Base-by-base conservation (phyloP, 1,284 basidiomycete genomes). In the Sporisorium iseilematis-ciliati region DNA sequence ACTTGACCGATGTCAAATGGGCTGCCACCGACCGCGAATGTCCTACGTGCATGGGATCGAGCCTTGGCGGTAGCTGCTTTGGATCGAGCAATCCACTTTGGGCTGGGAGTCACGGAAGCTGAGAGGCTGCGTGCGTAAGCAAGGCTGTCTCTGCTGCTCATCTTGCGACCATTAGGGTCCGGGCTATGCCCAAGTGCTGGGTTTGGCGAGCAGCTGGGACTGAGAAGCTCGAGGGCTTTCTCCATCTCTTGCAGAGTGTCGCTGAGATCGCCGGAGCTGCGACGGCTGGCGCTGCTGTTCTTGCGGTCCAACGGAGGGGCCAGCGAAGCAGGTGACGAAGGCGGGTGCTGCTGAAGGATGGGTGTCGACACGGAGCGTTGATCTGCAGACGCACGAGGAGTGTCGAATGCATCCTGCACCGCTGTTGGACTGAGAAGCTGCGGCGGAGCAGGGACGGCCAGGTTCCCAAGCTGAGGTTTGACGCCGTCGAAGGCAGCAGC, bases 191-290 rank as follows among this genome's bases (percentile, higher is more conserved):
- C 49, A 8, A 25, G 33, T 42, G 53, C 72, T 33, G 69, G 61
- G 38, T 60, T 65, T 31, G 68, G 67, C 43, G 75, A 77, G 51
- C 63, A 69, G 20, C 57, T 72, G 10, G 79, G 79, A 16, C 69
- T 78, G 38, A 81, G 75, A 7, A 81, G 66, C 41, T 78, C 71
- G 35, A 81, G 52, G 7, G 79, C 79, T 41, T 65, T 75, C 54
- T 80, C 61, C 74, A 80, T 77, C 20, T 80, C 71, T 38, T 75
- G 63, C 21, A 80, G 64, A 4, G 72, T 64, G 40, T 79, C 79
- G 54, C 66, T 74, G 54, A 71, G 46, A 42, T 78, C 78, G 26
- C 59, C 58, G 8, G 58, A 66, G 62, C 75, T 79, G 40, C 61
- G 65, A n/a, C 58, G 56, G 54, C 74, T 79, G 40, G 29, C 51